A percentile compares a stretch with the other conserved stretches of the same genome.
phyloP scores from a whole-genome alignment of 2,329 filamentous ascomycete genomes.

The Pochonia chlamydosporia region DNA sequence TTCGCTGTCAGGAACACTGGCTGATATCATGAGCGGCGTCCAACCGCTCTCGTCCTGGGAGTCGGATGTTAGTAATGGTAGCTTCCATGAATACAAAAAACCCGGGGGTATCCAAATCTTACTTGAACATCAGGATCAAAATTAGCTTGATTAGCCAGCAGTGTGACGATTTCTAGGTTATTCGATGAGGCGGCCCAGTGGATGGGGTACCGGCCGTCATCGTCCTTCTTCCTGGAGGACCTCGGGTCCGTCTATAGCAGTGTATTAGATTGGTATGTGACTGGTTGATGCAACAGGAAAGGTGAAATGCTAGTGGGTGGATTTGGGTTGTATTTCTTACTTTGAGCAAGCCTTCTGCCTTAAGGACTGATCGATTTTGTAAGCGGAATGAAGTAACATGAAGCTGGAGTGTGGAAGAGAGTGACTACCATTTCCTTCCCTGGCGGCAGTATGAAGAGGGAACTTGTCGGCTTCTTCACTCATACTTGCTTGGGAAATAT shows the following conservation, averaged over 20 bases:
- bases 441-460: conserved; percentile 79
- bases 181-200: conserved; percentile 94
- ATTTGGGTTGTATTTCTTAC: conserved; percentile 2
- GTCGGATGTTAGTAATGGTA: not conserved
- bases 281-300: not conserved
- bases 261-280: not conserved
- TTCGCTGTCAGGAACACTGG: conserved; percentile 67
- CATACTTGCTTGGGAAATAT: conserved; percentile 13
- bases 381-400: not conserved
- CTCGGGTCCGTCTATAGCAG: conserved; percentile 65
- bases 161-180: conserved; percentile 64
- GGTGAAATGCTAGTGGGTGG: not conserved
- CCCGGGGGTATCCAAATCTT: conserved; percentile 4
- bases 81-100: not conserved
- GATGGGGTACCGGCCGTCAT: conserved; percentile 82
- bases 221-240: conserved; percentile 65
- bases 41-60: conserved; percentile 68
- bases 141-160: conserved; percentile 62
- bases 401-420: not conserved
- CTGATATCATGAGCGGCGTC: conserved; percentile 80
- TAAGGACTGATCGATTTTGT: conserved; percentile 7
- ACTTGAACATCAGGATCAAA: conserved; percentile 85
- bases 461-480: conserved; percentile 54
- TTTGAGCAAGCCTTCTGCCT: conserved; percentile 13
- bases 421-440: conserved; percentile 71